A percentile compares a stretch with the other conserved stretches of the same genome.
These are phyloP conservation scores for Oxyria digyna DNA, from an alignment of 148 eudicot genomes.

Conservation along the genomic window DNA sequence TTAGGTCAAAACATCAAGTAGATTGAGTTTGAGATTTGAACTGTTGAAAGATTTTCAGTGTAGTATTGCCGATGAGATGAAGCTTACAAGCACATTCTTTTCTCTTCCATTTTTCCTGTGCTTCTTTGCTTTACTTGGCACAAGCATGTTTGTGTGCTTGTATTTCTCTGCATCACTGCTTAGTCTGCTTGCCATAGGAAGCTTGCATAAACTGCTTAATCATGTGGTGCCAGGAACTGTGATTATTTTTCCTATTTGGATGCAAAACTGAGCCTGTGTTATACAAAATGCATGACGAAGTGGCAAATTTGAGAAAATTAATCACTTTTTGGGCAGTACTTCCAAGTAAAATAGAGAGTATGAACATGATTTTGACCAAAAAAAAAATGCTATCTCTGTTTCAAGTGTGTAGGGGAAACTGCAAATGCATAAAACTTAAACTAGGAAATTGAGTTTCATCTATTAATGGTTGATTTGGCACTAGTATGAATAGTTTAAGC, in stretches of 20 bases:
- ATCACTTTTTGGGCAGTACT: too few relatives aligned
- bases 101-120: neutral
- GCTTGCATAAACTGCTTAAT: neutral
- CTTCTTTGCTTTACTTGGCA: neutral
- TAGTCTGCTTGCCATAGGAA: neutral
- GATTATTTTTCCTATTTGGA: neutral
- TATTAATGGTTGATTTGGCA: neutral
- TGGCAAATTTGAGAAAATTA: neutral
- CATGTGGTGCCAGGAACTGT: neutral
- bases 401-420: neutral
- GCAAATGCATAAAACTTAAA: neutral
- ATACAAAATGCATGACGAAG: neutral
- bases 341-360: too few relatives aligned
- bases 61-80: neutral
- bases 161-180: neutral
- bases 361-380: too few relatives aligned
- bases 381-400: too few relatives aligned
- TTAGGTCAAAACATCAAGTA: neutral
- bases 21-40: neutral
- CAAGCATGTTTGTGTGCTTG: neutral
- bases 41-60: neutral
- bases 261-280: neutral
- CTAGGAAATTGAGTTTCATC: neutral
- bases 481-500: neutral
- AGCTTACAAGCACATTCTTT: neutral